Percentiles rank a stretch among this genome's conserved stretches.
phyloP scores from a whole-genome alignment of 768 basidiomycete genomes.

The Lyophyllum semitale region DNA sequence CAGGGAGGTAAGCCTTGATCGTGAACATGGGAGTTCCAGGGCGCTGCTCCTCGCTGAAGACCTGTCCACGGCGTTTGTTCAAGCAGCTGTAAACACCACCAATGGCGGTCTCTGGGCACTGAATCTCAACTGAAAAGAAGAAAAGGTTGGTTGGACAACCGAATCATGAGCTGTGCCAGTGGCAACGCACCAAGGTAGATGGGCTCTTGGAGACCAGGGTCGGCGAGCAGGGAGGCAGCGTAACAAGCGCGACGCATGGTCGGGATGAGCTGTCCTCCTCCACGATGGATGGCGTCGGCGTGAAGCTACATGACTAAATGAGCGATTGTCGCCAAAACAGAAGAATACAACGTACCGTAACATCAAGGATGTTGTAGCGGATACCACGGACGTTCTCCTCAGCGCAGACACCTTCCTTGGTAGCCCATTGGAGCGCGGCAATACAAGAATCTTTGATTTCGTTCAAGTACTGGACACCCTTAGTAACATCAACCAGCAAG shows the following conservation, averaged over 20 bases:
- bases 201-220: constrained; percentile 92
- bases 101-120: constrained; percentile 96
- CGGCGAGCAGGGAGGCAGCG: constrained; percentile 91
- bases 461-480: constrained; percentile 98
- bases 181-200: constrained; percentile 77
- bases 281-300: constrained; percentile 98
- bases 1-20: constrained; percentile 95
- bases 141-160: constrained; percentile 11
- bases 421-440: constrained; percentile 99
- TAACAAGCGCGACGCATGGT: constrained; percentile 96
- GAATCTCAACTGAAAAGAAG: constrained; percentile 83
- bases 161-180: background rate
- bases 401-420: constrained; percentile 93
- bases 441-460: constrained; percentile 99
- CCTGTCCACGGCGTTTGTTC: constrained; percentile 98
- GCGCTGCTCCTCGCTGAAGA: constrained; percentile 97
- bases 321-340: background rate
- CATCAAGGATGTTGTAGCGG: constrained; percentile 93
- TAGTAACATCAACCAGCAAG: constrained; percentile 95
- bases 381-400: constrained; percentile 99
- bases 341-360: constrained; percentile 62
- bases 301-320: constrained; percentile 62
- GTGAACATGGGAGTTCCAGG: constrained; percentile 99
- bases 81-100: constrained; percentile 94
- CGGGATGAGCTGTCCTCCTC: constrained; percentile 98